Evolutionary conservation across 805 yeast species (phyloP), one percentile per base, ranked within the genome.

Genomic region (Kodamaea nitidulidarum): DNA sequence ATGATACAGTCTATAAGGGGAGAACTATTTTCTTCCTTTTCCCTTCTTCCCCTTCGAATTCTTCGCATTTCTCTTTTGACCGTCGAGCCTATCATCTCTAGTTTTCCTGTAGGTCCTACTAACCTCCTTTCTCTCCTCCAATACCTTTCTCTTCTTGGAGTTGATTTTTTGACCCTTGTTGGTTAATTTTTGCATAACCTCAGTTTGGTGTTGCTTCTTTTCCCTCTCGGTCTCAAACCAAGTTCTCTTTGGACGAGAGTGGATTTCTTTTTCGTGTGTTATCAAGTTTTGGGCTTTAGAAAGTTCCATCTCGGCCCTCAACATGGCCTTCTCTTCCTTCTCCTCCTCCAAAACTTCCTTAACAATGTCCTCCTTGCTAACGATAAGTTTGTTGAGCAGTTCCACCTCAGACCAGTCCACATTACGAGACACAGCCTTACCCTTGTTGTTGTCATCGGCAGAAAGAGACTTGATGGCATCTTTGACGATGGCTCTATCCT

Each of bases 391-490:
- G 52, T 81, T 76, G 31, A 87, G 68, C 40, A 71, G 74, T 52
- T 86, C 95, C 35, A 91, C 81, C 48, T 82, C 84, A 15, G 63
- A 63, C 98, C 98, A 93, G 54, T 88, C 86, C n/a, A 91, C 88
- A 52, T 78, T 84, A 54, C 96, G 76, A 39, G 96, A 91, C n/a
- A 88, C 75, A 2, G 88, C 90, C 49, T 81, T 79, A 43, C 76
- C 75, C 20, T 60, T 55, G 34, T 58, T 56, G 16, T 41, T 38
- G 7, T 32, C 34, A 21, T 44, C 49, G 12, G 56, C 58, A 15
- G 45, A 78, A 9, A 81, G 78, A 40, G 84, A 75, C 53, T 80
- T 84, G 50, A 93, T 80, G 3, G 95, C 95, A 12, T 80, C 87
- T 58, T 86, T 88, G n/a, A 93, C 98, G 50, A 93, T 87, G 35